These are phyloP conservation scores for Kernera saxatilis DNA, from an alignment of 345 rosid genomes.

Conservation along the genomic window DNA sequence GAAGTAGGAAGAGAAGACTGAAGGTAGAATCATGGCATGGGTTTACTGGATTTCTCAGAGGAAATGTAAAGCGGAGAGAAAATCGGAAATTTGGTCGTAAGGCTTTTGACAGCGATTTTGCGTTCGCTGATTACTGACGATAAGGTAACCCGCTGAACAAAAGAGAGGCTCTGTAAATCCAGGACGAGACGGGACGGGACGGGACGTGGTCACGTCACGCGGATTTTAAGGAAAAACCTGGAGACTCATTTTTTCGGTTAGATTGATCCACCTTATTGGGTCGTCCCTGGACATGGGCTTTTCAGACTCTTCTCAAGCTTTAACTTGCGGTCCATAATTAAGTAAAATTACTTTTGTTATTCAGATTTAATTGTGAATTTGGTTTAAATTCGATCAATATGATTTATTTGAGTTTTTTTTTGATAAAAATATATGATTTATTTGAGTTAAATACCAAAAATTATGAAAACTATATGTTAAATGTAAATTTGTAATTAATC, in stretches of 20 bases:
- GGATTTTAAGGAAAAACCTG: background rate
- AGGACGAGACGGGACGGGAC: background rate
- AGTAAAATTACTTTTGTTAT: no score
- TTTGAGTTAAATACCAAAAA: no score
- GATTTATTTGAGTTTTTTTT: no score
- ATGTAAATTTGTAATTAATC: no score
- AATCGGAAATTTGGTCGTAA: background rate
- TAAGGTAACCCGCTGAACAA: background rate
- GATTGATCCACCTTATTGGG: background rate
- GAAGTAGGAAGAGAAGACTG: slow-evolving; percentile 11
- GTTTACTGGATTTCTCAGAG: slow-evolving; percentile 4
- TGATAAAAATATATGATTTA: no score
- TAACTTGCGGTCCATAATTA: background rate
- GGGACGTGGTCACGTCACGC: background rate
- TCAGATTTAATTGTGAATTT: no score
- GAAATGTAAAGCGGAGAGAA: background rate
- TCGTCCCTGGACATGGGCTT: background rate
- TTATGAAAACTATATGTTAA: no score
- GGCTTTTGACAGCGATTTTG: background rate
- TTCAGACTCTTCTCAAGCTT: background rate
- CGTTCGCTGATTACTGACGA: background rate
- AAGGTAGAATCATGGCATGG: slow-evolving; percentile 4
- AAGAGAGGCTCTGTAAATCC: background rate
- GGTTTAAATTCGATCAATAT: no score
- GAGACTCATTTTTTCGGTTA: background rate